Evolutionary conservation across 2,329 filamentous ascomycete species (phyloP), one percentile per base, ranked within the genome.

Genomic region (Myotisia sp.): DNA sequence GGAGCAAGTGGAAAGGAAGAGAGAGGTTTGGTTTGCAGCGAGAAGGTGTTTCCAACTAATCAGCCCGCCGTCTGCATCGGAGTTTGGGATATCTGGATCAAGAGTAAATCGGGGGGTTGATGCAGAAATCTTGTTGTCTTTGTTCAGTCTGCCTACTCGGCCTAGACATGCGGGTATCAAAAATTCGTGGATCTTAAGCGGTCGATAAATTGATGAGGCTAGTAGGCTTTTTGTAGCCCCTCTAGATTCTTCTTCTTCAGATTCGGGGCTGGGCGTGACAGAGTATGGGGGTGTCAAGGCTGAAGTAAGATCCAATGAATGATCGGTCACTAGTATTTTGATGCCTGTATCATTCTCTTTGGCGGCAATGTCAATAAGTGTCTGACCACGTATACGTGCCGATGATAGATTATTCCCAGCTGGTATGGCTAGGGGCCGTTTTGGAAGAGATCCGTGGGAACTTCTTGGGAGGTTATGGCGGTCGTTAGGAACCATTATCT

Each of bases 41-140:
- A 63, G 48, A 5, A 63, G 44, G 34, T 64, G 58, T 37, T 55
- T 60, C 60, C 60, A 64, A 26, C 51, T 56, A 28, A 63, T 43
- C 29, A 64, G 42, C 6, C 61, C 61, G 17, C 60, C 61, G 24
- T 64, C 59, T 6, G 50, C 49, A 36, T 64, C 60, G 32, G 54
- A 53, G 13, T 58, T 57, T 2, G 49, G 36, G 18, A 63, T 50
- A 44, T 64, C 60, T 6, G 61, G 60, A 12, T 47, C 50, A 9
- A 64, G 54, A 10, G 54, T 48, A 39, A 64, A 61, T 9, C 47
- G 47, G 4, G 60, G 59, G 12, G 35, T 36, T 17, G 28, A 14
- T 6, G 27, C 34, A 16, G 30, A 20, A 9, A 26, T 31, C 29
- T 29, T 35, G 10, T 37, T 32, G 27, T 13, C 33, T 16, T 20